phyloP scores from a whole-genome alignment of 2,329 filamentous ascomycete species.

The Fusarium sp. region DNA sequence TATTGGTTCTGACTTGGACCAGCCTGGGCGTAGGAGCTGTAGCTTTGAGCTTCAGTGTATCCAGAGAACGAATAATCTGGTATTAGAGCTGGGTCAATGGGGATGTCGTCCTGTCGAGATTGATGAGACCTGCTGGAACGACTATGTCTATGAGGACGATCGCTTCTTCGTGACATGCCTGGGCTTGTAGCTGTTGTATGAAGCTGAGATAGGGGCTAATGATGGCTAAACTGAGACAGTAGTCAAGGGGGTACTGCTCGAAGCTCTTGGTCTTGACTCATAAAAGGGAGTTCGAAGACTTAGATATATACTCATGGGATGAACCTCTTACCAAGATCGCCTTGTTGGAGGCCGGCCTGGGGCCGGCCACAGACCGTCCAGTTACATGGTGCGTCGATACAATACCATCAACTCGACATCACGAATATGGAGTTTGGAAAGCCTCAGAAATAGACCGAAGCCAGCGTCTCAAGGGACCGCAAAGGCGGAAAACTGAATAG shows the following conservation, averaged over 20 bases:
- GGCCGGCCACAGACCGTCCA: slow-evolving; percentile 3
- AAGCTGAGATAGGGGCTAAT: too few species aligned
- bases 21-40: slow-evolving; percentile 20
- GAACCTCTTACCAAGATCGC: neutral
- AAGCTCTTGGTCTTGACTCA: neutral
- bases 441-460: neutral
- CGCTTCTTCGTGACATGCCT: slow-evolving; percentile 37
- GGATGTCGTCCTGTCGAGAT: slow-evolving; percentile 26
- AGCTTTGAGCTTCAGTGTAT: neutral
- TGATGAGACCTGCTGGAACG: slow-evolving; percentile 24
- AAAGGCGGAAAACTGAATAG: slow-evolving; percentile 12
- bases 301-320: slow-evolving; percentile 7
- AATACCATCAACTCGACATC: neutral
- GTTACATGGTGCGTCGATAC: neutral
- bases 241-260: neutral
- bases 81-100: slow-evolving; percentile 23
- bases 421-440: neutral
- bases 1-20: slow-evolving; percentile 43
- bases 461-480: neutral
- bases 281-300: neutral
- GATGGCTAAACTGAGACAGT: neutral
- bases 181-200: neutral
- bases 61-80: neutral
- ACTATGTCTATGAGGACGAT: slow-evolving; percentile 29
- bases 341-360: slow-evolving; percentile 22